Percentiles rank a stretch among this genome's conserved stretches.
Conservation (phyloP, 1,284 basidiomycete species). For the Xerocomus amazonicus region DNA sequence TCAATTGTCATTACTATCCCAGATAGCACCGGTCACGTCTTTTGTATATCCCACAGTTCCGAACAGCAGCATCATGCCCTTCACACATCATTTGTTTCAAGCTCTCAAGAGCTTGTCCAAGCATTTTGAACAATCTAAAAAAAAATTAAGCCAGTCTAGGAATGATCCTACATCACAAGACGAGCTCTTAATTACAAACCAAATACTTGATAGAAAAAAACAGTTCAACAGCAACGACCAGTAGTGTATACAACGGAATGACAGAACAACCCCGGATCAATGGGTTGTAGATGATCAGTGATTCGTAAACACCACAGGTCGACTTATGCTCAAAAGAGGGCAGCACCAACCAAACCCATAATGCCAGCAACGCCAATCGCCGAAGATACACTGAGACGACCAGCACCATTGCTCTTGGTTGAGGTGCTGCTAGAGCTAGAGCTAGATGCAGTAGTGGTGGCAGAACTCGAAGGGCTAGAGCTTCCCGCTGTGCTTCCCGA, state of each 20-base stretch:
- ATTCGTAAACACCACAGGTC: slow-evolving; percentile 7
- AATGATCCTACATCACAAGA: not conserved
- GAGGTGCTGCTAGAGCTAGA: slow-evolving; percentile 16
- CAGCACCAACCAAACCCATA: slow-evolving; percentile 48
- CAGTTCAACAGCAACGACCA: slow-evolving; percentile 18
- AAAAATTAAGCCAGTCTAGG: not conserved
- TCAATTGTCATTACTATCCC: no score
- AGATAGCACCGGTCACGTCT: no score
- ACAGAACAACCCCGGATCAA: slow-evolving; percentile 4
- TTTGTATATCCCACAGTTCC: no score
- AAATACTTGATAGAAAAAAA: slow-evolving; percentile 12
- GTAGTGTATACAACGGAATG: slow-evolving; percentile 12
- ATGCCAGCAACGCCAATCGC: slow-evolving; percentile 42
- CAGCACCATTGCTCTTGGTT: slow-evolving; percentile 28
- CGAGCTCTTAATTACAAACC: slow-evolving; percentile 21
- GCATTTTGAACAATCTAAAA: not conserved
- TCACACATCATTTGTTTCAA: no score
- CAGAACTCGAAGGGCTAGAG: slow-evolving; percentile 3
- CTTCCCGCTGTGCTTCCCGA: not conserved
- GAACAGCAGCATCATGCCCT: no score
- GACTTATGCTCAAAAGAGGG: slow-evolving; percentile 37
- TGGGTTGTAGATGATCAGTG: slow-evolving; percentile 2
- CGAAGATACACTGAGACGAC: slow-evolving; percentile 28
- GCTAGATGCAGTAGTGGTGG: slow-evolving; percentile 13
- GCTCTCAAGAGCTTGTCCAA: no score